phyloP scores from a whole-genome alignment of 2,329 filamentous ascomycete species.

The Raffaelea deltoideospora region DNA sequence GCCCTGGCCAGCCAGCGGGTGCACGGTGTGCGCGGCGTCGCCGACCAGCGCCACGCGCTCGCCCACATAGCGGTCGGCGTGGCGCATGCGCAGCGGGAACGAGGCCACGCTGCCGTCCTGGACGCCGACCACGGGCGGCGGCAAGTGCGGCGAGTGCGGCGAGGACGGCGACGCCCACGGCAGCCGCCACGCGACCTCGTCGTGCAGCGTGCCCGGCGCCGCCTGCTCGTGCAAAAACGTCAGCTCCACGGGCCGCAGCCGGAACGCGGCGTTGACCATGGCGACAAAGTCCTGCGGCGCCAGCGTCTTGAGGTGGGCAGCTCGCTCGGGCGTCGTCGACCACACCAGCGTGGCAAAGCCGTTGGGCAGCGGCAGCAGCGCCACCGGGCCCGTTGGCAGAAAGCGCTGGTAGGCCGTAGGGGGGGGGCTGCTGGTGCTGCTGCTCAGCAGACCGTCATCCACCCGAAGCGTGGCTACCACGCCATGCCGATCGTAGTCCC shows the following conservation, averaged over 20 bases:
- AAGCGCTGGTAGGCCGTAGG: conserved; percentile 92
- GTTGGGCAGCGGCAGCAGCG: conserved; percentile 77
- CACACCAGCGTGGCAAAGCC: conserved; percentile 78
- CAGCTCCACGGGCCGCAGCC: conserved; percentile 64
- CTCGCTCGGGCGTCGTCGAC: conserved; percentile 76
- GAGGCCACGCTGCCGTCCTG: conserved; percentile 72
- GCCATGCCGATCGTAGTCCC: conserved; percentile 86
- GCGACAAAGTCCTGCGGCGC: conserved; percentile 59
- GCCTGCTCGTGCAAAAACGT: conserved; percentile 60
- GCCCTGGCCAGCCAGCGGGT: conserved; percentile 87
- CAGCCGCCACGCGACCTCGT: conserved; percentile 57
- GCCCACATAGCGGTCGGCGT: conserved; percentile 84
- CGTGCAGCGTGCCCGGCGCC: conserved; percentile 18
- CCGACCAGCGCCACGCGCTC: conserved; percentile 86
- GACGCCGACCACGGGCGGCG: conserved; percentile 51
- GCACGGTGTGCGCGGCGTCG: conserved; percentile 88
- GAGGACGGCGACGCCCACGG: conserved; percentile 23
- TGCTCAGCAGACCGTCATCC: conserved; percentile 39
- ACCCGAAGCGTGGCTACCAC: conserved; percentile 79
- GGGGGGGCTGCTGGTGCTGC: conserved; percentile 24
- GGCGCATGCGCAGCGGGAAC: conserved; percentile 81
- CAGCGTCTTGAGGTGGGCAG: conserved; percentile 64
- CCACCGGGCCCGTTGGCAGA: conserved; percentile 79
- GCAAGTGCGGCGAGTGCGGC: conserved; percentile 33
- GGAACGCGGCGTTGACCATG: conserved; percentile 88